Evolutionary conservation across 345 rosid genomes (phyloP), one percentile per base, ranked within the genome.

Genomic region (Salix purpurea): DNA sequence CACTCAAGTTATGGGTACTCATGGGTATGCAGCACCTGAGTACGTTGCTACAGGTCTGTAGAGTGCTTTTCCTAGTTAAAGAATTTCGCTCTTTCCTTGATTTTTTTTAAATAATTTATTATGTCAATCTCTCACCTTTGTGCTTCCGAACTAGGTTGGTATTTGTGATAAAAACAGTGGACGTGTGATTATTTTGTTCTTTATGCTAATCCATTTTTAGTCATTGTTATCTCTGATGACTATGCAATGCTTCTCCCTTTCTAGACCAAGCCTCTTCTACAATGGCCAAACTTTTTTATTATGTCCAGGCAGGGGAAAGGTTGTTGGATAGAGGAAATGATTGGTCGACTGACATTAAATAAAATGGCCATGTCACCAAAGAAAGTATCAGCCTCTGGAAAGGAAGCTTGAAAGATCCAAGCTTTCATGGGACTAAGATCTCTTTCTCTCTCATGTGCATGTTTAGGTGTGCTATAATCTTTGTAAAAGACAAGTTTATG

Each of bases 1-100:
- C 48, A 95, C 99, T 60, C 99, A 91, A 81, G 97, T 95, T 78
- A 89, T 95, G 94, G 99, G 99, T 76, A 95, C 99, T 65, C 97
- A 88, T 11, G 99, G 99, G 19, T 95, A 95, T 66, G 99, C 97
- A 18, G 99, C 99, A 7, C 99, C 99, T 61, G 99, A 95, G 83
- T 95, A 95, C 77, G 90, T 95, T 82, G 99, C 99, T 65, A 95
- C 99, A 73, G 98, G 98, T 94, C 56, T 72, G 90, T 77, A 56
- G 24, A 71, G 14, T 77, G 30, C 48, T 46, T 30, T 23, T 58
- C 42, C 40, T 34, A 23, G 37, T n/a, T 46, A 24, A 73, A 14
- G 50, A 19, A 77, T 69, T 34, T 48, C 34, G 1, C 21, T 46
- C 7, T 78, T 72, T 66, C 70, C 64, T 78, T 73, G 39, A 3